A percentile compares a stretch with the other conserved stretches of the same genome.
These are phyloP conservation scores for Phytophthora pseudosyringae DNA, from an alignment of 352 stramenopile genomes.

Conservation along the genomic window DNA sequence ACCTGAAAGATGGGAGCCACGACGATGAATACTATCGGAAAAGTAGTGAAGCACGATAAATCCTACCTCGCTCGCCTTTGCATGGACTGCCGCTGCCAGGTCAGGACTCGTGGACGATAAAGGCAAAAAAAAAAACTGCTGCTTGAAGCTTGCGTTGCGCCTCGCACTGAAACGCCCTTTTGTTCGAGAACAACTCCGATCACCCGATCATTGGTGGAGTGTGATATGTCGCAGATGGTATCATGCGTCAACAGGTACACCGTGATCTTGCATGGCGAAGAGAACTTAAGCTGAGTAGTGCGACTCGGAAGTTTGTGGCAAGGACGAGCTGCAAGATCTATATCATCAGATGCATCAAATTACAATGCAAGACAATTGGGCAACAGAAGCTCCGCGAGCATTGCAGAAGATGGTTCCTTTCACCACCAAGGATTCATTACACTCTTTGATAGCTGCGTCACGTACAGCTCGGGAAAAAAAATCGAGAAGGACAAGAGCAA, in stretches of 20 bases:
- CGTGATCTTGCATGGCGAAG: neutral
- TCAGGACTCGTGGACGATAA: neutral
- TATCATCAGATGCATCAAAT: neutral
- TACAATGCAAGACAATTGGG: too few species aligned
- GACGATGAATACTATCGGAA: neutral
- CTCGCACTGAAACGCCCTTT: conserved; percentile 3
- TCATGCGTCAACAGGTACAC: conserved; percentile 7
- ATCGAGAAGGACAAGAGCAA: too few species aligned
- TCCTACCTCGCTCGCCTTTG: neutral
- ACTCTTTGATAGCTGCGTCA: too few species aligned
- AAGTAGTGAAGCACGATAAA: neutral
- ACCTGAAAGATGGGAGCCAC: conserved; percentile 4
- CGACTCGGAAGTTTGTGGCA: too few species aligned
- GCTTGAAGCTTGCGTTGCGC: neutral
- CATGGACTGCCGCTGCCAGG: neutral
- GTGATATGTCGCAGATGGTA: conserved; percentile 11
- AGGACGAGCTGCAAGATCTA: too few species aligned
- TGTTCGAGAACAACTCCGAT: conserved; percentile 5
- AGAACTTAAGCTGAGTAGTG: neutral
- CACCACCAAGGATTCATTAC: too few species aligned
- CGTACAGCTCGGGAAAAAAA: too few species aligned
- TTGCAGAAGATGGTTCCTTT: too few species aligned
- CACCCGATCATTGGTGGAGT: neutral
- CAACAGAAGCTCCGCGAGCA: too few species aligned
- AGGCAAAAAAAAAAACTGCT: conserved; percentile 1